Evolutionary conservation across 176 grass and related monocot genomes (phyloP), one percentile per base, ranked within the genome.

Genomic region (Poa pratensis): DNA sequence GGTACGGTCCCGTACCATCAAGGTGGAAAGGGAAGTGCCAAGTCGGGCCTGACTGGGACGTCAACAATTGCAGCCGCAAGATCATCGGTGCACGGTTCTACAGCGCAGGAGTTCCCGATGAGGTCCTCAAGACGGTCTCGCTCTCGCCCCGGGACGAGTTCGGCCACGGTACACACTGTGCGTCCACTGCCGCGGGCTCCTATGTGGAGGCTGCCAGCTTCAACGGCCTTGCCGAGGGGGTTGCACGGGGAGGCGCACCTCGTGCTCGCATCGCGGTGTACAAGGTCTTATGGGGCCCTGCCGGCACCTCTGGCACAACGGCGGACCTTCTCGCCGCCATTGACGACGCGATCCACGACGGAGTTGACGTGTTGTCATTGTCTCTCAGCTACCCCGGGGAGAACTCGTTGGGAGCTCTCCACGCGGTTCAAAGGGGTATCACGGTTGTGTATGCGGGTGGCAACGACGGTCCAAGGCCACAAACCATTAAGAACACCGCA

Each of bases 11-110:
- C 0, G 70, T 87, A 37, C 79, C 79, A 1, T 17, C 79, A 3
- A 48, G 79, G 3, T 55, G 53, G 53, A 55, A 55, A 55, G 53
- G 53, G 6, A 55, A 20, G 53, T 55, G 53, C 19, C 18, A 55
- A n/a, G 7, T 55, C 7, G 53, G 53, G 7, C 53, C 53, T 20
- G 53, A 55, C 19, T 55, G 53, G 82, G 53, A 17, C 53, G n/a
- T n/a, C 6, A 55, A 23, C 49, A 76, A 68, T 39, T 87, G 85
- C 37, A 87, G 18, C 85, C 58, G 85, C 5, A 87, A 87, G 79
- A 82, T 87, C 60, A 82, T 87, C 18, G 85, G 85, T 39, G 86
- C 86, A 0, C 18, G 86, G 3, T 82, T 59, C 61, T 87, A 87
- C 61, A 12, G 3, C 13, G 71, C 37, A 0, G 86, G 86, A 3